Evolutionary conservation across 1,139 yeast species (phyloP).

Genomic region (Pneumocystis jirovecii): DNA sequence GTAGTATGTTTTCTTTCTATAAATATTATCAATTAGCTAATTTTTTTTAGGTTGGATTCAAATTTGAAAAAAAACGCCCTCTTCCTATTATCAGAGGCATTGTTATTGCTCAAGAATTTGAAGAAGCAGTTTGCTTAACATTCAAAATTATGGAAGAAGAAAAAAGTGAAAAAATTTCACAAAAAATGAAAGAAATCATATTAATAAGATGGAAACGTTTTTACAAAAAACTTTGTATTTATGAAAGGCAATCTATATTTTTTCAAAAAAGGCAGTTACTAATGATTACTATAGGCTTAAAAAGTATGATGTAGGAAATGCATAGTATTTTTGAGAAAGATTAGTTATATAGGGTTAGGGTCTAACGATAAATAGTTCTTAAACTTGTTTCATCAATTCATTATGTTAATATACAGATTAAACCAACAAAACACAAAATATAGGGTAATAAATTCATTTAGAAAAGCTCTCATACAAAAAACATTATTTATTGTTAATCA

Average conservation of each 20-base stretch:
- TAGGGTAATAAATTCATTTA: not conserved
- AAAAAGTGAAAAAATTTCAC: constrained; percentile 36
- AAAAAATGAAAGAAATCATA: constrained; percentile 37
- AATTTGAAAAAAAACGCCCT: constrained; percentile 37
- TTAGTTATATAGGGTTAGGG: not conserved
- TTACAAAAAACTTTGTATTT: constrained; percentile 54
- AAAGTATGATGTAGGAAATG: not conserved
- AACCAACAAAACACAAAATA: not conserved
- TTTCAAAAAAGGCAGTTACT: not conserved
- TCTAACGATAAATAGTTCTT: not conserved
- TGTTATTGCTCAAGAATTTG: constrained; percentile 47
- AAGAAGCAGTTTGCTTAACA: constrained; percentile 50
- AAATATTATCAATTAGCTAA: not conserved
- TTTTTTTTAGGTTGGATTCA: constrained; percentile 44
- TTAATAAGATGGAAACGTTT: constrained; percentile 60
- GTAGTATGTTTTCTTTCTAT: constrained; percentile 25
- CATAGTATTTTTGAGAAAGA: too few species aligned
- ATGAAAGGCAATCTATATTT: constrained; percentile 30
- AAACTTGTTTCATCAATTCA: not conserved
- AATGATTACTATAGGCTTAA: not conserved
- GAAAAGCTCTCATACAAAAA: not conserved
- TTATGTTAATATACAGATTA: not conserved
- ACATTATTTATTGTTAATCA: not conserved
- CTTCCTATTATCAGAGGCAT: constrained; percentile 65
- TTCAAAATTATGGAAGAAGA: constrained; percentile 41